These are phyloP conservation scores for Sergeia podlipaevii DNA, from an alignment of 208 protist species.

Conservation along the genomic window DNA sequence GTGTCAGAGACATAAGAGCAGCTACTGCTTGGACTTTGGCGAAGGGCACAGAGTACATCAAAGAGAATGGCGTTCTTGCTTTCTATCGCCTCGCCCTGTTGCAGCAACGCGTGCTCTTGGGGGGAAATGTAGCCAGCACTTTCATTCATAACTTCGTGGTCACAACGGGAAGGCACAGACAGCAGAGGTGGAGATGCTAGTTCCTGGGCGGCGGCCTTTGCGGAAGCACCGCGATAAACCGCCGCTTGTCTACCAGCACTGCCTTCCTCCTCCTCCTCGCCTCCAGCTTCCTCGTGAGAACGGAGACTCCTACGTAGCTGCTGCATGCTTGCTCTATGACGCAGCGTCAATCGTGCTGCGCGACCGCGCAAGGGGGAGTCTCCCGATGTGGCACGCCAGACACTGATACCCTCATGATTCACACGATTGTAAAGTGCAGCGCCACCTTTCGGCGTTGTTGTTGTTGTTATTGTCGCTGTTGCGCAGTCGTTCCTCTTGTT, in stretches of 20 bases:
- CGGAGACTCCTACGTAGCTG: conserved; percentile 1
- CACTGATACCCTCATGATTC: conserved; percentile 1
- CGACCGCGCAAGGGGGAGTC: conserved; percentile 32
- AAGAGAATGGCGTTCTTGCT: conserved; percentile 36
- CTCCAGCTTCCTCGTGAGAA: not conserved
- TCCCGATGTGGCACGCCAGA: conserved; percentile 14
- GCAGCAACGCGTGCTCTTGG: not conserved
- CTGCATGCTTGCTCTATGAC: conserved; percentile 22
- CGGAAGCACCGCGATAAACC: not conserved
- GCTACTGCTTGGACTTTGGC: conserved; percentile 29
- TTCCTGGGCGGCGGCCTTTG: not conserved
- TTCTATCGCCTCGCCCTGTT: not conserved
- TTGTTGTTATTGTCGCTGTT: not conserved
- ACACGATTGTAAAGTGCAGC: conserved; percentile 17
- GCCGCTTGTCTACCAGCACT: not conserved
- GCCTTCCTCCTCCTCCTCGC: not conserved
- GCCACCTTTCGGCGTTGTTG: not conserved
- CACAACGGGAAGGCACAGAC: not conserved
- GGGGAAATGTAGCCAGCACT: not conserved
- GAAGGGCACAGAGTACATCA: conserved; percentile 60
- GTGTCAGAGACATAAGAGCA: conserved; percentile 13
- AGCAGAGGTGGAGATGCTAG: not conserved
- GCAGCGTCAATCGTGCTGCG: conserved; percentile 11
- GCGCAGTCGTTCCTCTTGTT: not conserved
- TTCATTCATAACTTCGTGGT: not conserved